phyloP scores from a whole-genome alignment of 1,284 basidiomycete species.

The Paramarasmius palmivorus region DNA sequence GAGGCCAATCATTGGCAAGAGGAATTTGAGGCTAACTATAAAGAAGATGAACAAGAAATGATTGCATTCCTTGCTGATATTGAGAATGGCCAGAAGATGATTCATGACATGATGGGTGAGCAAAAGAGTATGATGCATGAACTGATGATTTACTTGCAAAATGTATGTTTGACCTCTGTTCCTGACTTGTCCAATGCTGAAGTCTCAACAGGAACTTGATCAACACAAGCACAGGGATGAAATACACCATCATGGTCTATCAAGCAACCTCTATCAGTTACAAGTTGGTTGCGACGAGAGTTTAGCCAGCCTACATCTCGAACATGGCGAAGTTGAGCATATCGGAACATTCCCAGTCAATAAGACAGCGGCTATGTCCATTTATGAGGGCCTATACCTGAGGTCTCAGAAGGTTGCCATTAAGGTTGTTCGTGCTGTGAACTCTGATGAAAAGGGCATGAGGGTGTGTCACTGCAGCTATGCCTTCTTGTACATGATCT shows the following conservation, averaged over 20 bases:
- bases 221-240: constrained; percentile 31
- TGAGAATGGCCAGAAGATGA: constrained; percentile 35
- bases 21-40: constrained; percentile 33
- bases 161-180: constrained; percentile 26
- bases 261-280: constrained; percentile 45
- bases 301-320: constrained; percentile 46
- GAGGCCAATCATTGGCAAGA: constrained; percentile 48
- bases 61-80: constrained; percentile 41
- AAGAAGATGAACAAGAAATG: constrained; percentile 40
- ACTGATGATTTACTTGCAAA: constrained; percentile 32
- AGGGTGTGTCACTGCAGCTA: constrained; percentile 28
- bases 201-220: constrained; percentile 28
- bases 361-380: constrained; percentile 48
- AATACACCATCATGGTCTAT: constrained; percentile 39
- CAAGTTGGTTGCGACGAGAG: constrained; percentile 42
- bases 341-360: constrained; percentile 46
- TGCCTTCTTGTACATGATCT: neutral
- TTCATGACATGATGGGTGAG: constrained; percentile 17
- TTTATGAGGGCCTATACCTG: constrained; percentile 54
- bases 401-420: constrained; percentile 52
- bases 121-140: constrained; percentile 22
- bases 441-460: constrained; percentile 40
- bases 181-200: neutral
- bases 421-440: constrained; percentile 51
- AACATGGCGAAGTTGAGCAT: constrained; percentile 47